Evolutionary conservation across 495 filamentous ascomycete species (phyloP).

Genomic region (Pyronema domesticum): DNA sequence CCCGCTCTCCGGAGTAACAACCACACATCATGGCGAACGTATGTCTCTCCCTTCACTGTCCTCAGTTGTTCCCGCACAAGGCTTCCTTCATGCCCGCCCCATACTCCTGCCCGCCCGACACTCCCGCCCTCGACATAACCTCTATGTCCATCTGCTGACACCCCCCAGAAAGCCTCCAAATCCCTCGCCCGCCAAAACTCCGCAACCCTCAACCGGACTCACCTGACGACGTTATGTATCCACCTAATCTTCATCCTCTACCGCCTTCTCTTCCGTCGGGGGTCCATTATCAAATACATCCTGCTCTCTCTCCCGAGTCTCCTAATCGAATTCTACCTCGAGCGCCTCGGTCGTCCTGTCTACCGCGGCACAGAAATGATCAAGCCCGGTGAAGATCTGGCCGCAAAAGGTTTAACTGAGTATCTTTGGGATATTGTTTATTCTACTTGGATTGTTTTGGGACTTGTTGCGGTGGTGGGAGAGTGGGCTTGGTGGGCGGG

Average conservation of each 20-base stretch:
- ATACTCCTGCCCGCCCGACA: not conserved
- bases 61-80: too few relatives aligned
- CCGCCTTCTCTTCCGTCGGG: slow-evolving; percentile 40
- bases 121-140: too few relatives aligned
- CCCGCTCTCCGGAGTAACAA: not conserved
- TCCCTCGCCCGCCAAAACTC: slow-evolving; percentile 69
- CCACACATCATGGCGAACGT: slow-evolving; percentile 18
- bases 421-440: slow-evolving; percentile 96
- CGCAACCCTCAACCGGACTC: slow-evolving; percentile 54
- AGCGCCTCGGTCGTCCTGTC: slow-evolving; percentile 60
- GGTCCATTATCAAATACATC: slow-evolving; percentile 35
- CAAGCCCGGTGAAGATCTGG: slow-evolving; percentile 69
- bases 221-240: slow-evolving; percentile 48
- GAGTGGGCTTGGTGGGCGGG: slow-evolving; percentile 65
- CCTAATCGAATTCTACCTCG: slow-evolving; percentile 63
- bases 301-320: slow-evolving; percentile 56
- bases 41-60: not conserved
- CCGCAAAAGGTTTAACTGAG: slow-evolving; percentile 76
- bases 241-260: slow-evolving; percentile 58
- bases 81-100: too few relatives aligned
- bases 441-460: slow-evolving; percentile 61
- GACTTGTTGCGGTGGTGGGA: slow-evolving; percentile 47
- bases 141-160: not conserved
- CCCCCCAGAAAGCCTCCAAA: slow-evolving; percentile 73
- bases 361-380: slow-evolving; percentile 42